phyloP scores from a whole-genome alignment of 805 yeast species.

The Cyberlindnera sargentensis region DNA sequence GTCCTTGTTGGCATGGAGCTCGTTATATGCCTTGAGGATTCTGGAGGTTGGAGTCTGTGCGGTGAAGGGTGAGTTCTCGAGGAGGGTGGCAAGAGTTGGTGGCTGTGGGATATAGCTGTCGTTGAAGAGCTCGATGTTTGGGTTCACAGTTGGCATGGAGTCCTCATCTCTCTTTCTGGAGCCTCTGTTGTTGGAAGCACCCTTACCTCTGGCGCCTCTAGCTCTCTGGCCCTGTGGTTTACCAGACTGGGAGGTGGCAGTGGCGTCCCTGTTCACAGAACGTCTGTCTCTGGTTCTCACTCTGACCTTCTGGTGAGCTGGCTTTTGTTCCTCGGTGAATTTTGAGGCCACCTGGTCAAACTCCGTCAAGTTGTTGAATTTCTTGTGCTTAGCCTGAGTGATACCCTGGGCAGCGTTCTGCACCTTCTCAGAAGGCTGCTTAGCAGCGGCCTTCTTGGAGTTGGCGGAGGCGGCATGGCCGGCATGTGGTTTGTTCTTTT shows the following conservation, averaged over 20 bases:
- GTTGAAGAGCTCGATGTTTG: conserved; percentile 14
- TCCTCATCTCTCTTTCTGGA: neutral
- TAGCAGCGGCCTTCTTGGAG: too few species aligned
- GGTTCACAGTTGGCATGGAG: conserved; percentile 4
- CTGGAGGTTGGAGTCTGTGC: conserved; percentile 18
- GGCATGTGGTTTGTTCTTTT: too few species aligned
- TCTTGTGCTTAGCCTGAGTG: neutral
- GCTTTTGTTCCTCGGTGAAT: neutral
- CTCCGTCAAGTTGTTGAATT: neutral
- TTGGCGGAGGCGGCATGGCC: too few species aligned
- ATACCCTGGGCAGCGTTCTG: too few species aligned
- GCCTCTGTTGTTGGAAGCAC: neutral
- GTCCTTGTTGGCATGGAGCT: conserved; percentile 7
- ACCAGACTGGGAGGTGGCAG: conserved; percentile 1
- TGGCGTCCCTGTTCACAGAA: conserved; percentile 2
- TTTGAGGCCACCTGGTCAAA: neutral
- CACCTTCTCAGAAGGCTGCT: too few species aligned
- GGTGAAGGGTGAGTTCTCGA: conserved; percentile 12
- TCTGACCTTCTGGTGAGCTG: conserved; percentile 1
- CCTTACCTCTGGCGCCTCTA: conserved; percentile 3
- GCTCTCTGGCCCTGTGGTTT: conserved; percentile 5
- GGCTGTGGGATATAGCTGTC: conserved; percentile 15
- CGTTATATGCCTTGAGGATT: conserved; percentile 16
- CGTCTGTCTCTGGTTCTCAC: conserved; percentile 1
- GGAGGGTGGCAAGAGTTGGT: conserved; percentile 11